Percentiles rank a stretch among this genome's conserved stretches.
phyloP scores from a whole-genome alignment of 2,329 filamentous ascomycete species.

The Diaporthe ilicicola region DNA sequence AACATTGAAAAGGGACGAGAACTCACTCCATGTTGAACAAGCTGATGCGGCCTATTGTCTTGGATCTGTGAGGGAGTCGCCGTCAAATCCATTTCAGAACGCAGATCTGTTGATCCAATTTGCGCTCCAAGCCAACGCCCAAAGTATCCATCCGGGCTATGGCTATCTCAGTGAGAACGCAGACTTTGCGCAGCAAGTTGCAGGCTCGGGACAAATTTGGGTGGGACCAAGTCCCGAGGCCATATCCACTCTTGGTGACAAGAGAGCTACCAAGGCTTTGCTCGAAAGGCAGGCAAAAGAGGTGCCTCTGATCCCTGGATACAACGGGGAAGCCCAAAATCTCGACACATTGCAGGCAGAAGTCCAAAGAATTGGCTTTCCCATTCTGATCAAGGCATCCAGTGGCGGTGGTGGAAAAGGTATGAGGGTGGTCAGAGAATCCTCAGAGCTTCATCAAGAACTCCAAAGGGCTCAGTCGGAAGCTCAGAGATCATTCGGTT shows the following conservation, averaged over 20 bases:
- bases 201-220: background rate
- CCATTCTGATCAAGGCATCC: background rate
- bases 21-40: too few relatives aligned
- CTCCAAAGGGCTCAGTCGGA: background rate
- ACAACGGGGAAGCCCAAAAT: background rate
- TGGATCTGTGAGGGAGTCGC: too few relatives aligned
- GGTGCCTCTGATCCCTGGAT: background rate
- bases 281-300: background rate
- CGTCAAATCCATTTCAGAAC: too few relatives aligned
- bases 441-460: background rate
- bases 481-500: background rate
- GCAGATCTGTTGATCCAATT: too few relatives aligned
- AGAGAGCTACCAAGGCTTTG: background rate
- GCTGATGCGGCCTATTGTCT: too few relatives aligned
- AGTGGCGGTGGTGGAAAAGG: background rate
- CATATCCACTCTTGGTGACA: background rate
- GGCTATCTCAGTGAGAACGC: background rate
- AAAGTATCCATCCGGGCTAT: too few relatives aligned
- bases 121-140: too few relatives aligned
- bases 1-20: too few relatives aligned
- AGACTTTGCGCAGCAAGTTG: background rate
- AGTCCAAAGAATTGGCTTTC: background rate
- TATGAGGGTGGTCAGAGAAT: background rate
- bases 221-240: background rate
- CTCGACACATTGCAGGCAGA: background rate